Conservation (phyloP, 371 early-diverging fungal species). For the Mortierella sp. region DNA sequence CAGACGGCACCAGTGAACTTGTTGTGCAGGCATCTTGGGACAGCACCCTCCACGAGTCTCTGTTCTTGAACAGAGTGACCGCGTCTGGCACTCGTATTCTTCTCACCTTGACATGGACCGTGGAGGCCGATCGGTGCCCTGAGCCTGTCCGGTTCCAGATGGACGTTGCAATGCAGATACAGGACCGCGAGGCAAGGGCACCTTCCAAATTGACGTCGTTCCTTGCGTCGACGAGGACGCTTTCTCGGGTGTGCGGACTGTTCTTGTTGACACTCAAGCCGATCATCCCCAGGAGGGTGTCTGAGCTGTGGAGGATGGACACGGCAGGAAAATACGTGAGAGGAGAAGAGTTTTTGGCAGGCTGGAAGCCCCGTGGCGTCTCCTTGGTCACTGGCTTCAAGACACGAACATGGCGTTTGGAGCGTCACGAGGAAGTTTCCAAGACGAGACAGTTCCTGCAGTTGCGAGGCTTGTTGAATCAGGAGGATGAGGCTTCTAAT, state of each 20-base stretch:
- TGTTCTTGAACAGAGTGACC: constrained; percentile 80
- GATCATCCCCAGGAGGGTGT: constrained; percentile 67
- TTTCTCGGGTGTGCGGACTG: constrained; percentile 67
- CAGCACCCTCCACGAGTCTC: constrained; percentile 82
- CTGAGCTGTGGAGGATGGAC: constrained; percentile 82
- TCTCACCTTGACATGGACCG: constrained; percentile 68
- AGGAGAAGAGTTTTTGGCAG: constrained; percentile 84
- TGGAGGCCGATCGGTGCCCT: constrained; percentile 71
- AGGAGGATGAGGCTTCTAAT: background rate
- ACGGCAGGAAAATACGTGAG: constrained; percentile 84
- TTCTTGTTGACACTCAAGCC: constrained; percentile 72
- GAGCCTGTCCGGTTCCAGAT: constrained; percentile 72
- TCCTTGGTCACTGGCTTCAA: constrained; percentile 76
- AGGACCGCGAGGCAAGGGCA: constrained; percentile 69
- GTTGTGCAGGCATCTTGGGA: constrained; percentile 84
- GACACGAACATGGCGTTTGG: constrained; percentile 59
- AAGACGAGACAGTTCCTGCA: constrained; percentile 61
- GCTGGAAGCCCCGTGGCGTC: constrained; percentile 85
- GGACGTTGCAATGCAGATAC: constrained; percentile 76
- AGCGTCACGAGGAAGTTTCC: constrained; percentile 65
- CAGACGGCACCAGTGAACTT: constrained; percentile 76
- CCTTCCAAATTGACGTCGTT: constrained; percentile 61
- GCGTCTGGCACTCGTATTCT: constrained; percentile 70
- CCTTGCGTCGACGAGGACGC: constrained; percentile 45
- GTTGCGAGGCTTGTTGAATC: constrained; percentile 20